Conservation (phyloP, 768 basidiomycete genomes). For the Suillus brevipes region DNA sequence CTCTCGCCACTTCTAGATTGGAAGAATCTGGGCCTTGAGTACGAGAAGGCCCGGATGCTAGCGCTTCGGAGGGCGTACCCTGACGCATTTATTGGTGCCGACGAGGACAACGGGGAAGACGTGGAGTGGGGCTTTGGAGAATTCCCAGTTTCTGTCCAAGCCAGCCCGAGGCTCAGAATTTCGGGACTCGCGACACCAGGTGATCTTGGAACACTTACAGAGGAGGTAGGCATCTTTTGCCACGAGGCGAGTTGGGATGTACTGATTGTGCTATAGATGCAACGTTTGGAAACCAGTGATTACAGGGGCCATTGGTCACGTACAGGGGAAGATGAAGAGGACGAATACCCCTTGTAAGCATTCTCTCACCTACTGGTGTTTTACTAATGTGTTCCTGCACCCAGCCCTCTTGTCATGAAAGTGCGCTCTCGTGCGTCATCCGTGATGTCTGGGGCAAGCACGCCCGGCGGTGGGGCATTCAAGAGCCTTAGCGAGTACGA, state of each 20-base stretch:
- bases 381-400: conserved; percentile 12
- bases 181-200: conserved; percentile 87
- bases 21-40: conserved; percentile 98
- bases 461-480: conserved; percentile 81
- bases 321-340: conserved; percentile 77
- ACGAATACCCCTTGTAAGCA: conserved; percentile 84
- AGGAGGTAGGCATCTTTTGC: conserved; percentile 54
- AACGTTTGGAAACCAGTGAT: conserved; percentile 82
- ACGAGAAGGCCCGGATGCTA: conserved; percentile 91
- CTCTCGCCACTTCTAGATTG: conserved; percentile 92
- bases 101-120: conserved; percentile 49
- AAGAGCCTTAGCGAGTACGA: conserved; percentile 87
- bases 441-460: conserved; percentile 73
- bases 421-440: conserved; percentile 82
- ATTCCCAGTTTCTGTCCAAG: conserved; percentile 60
- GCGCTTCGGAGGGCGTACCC: conserved; percentile 94
- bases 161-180: conserved; percentile 78
- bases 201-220: conserved; percentile 87
- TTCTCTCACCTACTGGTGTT: conserved; percentile 6
- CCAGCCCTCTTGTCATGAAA: conserved; percentile 86
- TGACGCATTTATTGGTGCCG: conserved; percentile 76
- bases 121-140: conserved; percentile 16
- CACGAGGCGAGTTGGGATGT: conserved; percentile 1
- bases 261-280: conserved; percentile 58
- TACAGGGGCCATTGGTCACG: conserved; percentile 66